Conservation (phyloP, 2,329 filamentous ascomycete genomes). For the Cercospora zeae-maydis region DNA sequence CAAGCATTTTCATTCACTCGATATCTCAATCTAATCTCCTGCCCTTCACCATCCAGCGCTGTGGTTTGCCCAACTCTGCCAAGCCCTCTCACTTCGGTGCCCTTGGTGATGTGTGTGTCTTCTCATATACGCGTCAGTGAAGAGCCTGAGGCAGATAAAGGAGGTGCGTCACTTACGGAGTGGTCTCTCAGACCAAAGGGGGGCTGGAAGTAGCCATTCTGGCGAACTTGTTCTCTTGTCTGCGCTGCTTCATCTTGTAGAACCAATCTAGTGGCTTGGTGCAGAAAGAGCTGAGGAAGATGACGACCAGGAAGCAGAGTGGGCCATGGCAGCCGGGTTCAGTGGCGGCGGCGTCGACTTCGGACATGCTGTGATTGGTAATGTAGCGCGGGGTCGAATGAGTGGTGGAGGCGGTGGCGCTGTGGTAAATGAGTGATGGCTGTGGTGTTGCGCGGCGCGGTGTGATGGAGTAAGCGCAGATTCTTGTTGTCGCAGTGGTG, state of each 20-base stretch:
- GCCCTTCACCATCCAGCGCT: not conserved
- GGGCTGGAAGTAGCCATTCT: not conserved
- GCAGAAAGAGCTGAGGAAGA: not conserved
- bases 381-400: not conserved
- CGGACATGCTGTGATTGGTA: not conserved
- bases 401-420: not conserved
- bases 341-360: not conserved
- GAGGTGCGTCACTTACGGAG: not conserved
- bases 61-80: not conserved
- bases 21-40: not conserved
- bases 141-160: not conserved
- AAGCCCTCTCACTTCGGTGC: not conserved
- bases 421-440: not conserved
- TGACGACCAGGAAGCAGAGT: not conserved
- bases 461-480: not conserved
- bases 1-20: not conserved
- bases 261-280: not conserved
- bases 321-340: not conserved
- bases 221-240: not conserved
- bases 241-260: not conserved
- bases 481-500: not conserved
- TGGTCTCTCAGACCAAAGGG: not conserved
- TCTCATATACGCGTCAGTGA: not conserved
- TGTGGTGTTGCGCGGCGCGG: not conserved
- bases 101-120: not conserved